Percentiles rank a stretch among this genome's conserved stretches.
phyloP scores from a whole-genome alignment of 208 protist genomes.

The Phytomonas francai region DNA sequence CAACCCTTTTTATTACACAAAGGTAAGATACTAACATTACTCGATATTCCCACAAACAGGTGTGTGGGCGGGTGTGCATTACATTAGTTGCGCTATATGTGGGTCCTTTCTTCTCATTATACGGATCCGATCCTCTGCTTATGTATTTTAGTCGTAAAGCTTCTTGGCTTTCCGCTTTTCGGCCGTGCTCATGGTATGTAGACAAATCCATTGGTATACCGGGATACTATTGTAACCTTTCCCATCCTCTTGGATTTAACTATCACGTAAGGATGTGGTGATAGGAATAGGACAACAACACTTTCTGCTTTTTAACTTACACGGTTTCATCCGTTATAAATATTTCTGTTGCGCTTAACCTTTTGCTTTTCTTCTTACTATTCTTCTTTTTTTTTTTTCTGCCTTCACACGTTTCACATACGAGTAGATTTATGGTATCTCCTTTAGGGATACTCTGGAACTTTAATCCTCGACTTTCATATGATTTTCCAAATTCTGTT shows the following conservation, averaged over 20 bases:
- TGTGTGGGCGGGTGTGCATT: not conserved
- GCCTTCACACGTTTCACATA: not conserved
- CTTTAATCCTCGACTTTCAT: not conserved
- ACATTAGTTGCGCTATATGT: not conserved
- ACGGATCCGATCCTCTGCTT: not conserved
- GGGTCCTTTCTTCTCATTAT: not conserved
- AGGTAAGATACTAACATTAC: not conserved
- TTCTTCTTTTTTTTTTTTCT: constrained; percentile 6
- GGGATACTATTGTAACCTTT: not conserved
- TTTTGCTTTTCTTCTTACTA: not conserved
- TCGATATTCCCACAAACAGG: not conserved
- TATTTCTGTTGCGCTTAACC: not conserved
- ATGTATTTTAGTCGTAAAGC: not conserved
- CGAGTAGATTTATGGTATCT: not conserved
- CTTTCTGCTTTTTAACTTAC: not conserved
- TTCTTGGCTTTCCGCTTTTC: not conserved
- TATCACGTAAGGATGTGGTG: not conserved
- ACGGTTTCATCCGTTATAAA: not conserved
- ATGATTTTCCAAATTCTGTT: not conserved
- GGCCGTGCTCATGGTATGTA: not conserved
- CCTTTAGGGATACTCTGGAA: not conserved
- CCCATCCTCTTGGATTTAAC: not conserved
- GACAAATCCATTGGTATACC: not conserved
- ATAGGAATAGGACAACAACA: constrained; percentile 11
- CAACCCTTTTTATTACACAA: not conserved